Base-by-base conservation (phyloP, 306 rosid genomes). In the Luffa acutangula region DNA sequence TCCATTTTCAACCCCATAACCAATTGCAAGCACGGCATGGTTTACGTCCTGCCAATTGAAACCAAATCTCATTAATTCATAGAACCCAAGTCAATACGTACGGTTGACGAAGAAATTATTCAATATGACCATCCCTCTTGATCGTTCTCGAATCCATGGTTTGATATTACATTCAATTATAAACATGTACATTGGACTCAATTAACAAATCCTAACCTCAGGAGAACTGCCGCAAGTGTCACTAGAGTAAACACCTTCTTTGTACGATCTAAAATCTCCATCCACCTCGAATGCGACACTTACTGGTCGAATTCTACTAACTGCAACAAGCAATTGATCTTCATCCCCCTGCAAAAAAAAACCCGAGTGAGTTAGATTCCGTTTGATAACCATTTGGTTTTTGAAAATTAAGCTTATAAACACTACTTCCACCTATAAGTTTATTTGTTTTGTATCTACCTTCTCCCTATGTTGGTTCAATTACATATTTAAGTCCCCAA, bases 1-100 rank as follows among this genome's bases (percentile, higher is more conserved):
- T 84, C 89, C 90, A 69, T 83, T 45, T 84, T 94, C 96, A 10
- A 81, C 88, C 78, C 98, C 98, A 81, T 92, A 94, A 76, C 98
- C 98, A 79, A 94, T 93, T 14, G 96, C 98, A 59, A 94, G 85
- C 85, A 92, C 98, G 20, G 97, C 98, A 79, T 94, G 98, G 87
- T 94, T 94, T 88, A 94, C 98, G 79, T 94, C 98, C 98, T 94
- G 93, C 81, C 79, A 82, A 73, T 81, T 43, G 75, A 78, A 48
- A 33, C 57, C 78, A 83, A n/a, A 25, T 51, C 31, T 56, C 62
- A 18, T 3, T 56, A 25, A 25, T 25, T 25, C 31, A 25, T 25
- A 25, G 31, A 25, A 25, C 31, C 31, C 31, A 25, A 25, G 31
- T 25, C 31, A 25, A 25, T 18, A 14, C 56, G 18, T 13, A 51